Evolutionary conservation across 805 yeast genomes (phyloP), one percentile per base, ranked within the genome.

Genomic region (Hanseniaspora guilliermondii): DNA sequence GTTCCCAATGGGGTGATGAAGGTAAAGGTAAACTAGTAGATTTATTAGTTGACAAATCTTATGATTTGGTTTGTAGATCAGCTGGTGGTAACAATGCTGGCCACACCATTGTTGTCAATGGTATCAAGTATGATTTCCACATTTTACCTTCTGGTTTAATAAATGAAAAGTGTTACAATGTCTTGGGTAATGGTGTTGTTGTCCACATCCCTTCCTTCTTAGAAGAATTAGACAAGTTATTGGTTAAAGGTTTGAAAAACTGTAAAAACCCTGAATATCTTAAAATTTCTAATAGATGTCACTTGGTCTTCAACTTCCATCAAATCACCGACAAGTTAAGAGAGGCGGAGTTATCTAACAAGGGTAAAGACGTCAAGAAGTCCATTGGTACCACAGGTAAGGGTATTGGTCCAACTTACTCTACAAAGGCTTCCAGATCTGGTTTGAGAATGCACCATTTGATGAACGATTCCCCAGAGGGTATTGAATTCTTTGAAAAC

Each of bases 1-100:
- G 99, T 57, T 75, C 97, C 71, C 99, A 93, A 73, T 93, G 99
- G 99, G 99, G 99, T 60, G 99, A 93, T 68, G 99, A 93, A 79
- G 99, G 99, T 68, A 93, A 93, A 69, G 99, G 99, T 56, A 93
- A 93, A 71, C 78, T 93, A 56, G 99, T 93, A 49, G 98, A 93
- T 68, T 75, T 93, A 55, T 77, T 93, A 52, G 94, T 97, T 71
- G 97, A 91, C 64, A 82, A 87, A 61, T 44, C 49, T 27, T 84
- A 93, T 63, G 97, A 93, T 62, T 91, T 93, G 41, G 94, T 97
- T 69, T 97, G 97, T 30, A 80, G 99, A 69, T 91, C 97, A 72
- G 89, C 85, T 68, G 99, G 99, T 70, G 99, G 99, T 66, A 93
- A 93, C 76, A 93, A 93, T 68, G 99, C 99, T 30, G 99, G 99